Conservation (phyloP, 208 protist genomes). For the Leishmania major region DNA sequence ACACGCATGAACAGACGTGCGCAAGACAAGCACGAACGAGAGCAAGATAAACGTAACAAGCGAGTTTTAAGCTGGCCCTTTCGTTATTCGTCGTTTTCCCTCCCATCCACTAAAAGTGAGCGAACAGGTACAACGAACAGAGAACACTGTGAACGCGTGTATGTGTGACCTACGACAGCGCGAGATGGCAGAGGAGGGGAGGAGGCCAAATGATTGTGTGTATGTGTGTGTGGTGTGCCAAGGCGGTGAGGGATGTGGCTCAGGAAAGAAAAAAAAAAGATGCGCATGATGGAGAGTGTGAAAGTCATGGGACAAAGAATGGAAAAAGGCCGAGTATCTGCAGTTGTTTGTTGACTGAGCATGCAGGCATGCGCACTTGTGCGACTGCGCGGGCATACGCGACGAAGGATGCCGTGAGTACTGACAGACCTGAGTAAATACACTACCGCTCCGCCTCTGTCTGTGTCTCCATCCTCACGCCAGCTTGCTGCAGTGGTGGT, state of each 20-base stretch:
- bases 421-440: neutral
- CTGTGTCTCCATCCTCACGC: neutral
- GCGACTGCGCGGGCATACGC: neutral
- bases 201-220: neutral
- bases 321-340: neutral
- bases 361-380: neutral
- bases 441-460: neutral
- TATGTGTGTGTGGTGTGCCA: neutral
- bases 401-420: neutral
- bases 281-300: neutral
- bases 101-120: neutral
- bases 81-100: neutral
- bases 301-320: neutral
- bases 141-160: slow-evolving; percentile 6
- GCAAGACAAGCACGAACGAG: neutral
- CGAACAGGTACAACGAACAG: neutral
- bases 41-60: slow-evolving; percentile 3
- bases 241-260: neutral
- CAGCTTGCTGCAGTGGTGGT: neutral
- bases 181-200: neutral
- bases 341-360: neutral
- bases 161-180: neutral
- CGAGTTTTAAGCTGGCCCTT: neutral
- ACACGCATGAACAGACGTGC: neutral
- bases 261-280: neutral